phyloP scores from a whole-genome alignment of 805 yeast species.

The Hanseniaspora thailandica region DNA sequence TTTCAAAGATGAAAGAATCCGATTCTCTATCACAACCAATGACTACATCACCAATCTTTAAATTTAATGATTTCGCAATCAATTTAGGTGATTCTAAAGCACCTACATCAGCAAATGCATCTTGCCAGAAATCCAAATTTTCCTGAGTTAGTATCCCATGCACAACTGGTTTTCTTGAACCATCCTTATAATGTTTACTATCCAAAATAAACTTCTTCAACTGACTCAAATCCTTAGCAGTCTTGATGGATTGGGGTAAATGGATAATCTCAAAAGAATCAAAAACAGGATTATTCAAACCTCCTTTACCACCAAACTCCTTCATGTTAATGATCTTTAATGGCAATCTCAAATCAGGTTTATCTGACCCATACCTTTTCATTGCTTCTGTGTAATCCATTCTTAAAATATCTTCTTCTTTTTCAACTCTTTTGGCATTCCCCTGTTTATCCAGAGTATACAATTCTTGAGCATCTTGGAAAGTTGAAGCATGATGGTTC shows the following conservation, averaged over 20 bases:
- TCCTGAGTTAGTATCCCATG: slow-evolving; percentile 37
- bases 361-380: slow-evolving; percentile 73
- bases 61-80: slow-evolving; percentile 29
- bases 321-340: slow-evolving; percentile 42
- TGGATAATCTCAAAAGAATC: slow-evolving; percentile 48
- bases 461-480: slow-evolving; percentile 20
- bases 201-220: slow-evolving; percentile 32
- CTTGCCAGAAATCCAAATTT: slow-evolving; percentile 36
- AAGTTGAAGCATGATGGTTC: slow-evolving; percentile 33
- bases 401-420: slow-evolving; percentile 29
- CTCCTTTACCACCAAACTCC: slow-evolving; percentile 28
- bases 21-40: slow-evolving; percentile 61
- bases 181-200: slow-evolving; percentile 32
- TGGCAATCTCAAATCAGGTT: slow-evolving; percentile 74
- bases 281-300: slow-evolving; percentile 48
- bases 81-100: slow-evolving; percentile 26
- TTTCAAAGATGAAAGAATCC: slow-evolving; percentile 59
- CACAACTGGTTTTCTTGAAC: slow-evolving; percentile 47
- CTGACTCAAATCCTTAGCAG: slow-evolving; percentile 22
- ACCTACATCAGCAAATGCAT: slow-evolving; percentile 26
- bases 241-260: slow-evolving; percentile 38
- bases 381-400: slow-evolving; percentile 61
- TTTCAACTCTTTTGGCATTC: slow-evolving; percentile 19
- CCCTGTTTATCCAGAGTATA: slow-evolving; percentile 23
- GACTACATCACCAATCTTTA: slow-evolving; percentile 59